phyloP scores from a whole-genome alignment of 2,329 filamentous ascomycete genomes.

The Paraphoma sp. region DNA sequence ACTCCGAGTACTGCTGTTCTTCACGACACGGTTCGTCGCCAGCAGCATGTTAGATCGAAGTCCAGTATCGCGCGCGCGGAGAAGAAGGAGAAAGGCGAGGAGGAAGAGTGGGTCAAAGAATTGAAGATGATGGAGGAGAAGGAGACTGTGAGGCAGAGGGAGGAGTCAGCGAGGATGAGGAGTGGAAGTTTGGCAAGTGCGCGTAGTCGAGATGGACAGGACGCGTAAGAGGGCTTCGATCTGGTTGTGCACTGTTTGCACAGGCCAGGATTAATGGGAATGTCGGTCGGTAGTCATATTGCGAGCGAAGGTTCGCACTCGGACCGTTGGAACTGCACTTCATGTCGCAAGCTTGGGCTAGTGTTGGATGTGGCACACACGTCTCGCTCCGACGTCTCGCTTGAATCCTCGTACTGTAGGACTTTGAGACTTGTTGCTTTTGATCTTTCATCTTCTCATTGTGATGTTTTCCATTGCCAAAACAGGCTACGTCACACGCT shows the following conservation, averaged over 20 bases:
- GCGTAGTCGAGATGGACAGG: neutral
- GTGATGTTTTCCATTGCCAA: neutral
- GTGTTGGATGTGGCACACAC: too few species aligned
- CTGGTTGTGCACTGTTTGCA: too few species aligned
- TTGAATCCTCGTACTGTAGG: too few species aligned
- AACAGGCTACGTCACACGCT: neutral
- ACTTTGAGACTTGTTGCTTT: neutral
- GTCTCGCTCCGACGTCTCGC: too few species aligned
- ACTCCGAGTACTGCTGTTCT: neutral
- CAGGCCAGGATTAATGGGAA: too few species aligned
- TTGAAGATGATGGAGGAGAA: neutral
- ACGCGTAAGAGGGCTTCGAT: neutral
- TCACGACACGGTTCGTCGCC: neutral
- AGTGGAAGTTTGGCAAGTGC: neutral
- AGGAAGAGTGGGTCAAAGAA: neutral
- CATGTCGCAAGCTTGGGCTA: too few species aligned
- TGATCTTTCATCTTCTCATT: neutral
- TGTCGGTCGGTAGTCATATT: too few species aligned
- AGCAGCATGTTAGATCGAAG: neutral
- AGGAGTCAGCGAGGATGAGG: neutral
- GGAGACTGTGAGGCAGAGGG: neutral
- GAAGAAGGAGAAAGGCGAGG: neutral
- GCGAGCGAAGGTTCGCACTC: too few species aligned
- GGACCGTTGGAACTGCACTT: too few species aligned
- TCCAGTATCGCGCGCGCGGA: neutral